phyloP scores from a whole-genome alignment of 305 asterid species.

The Striga hermonthica region DNA sequence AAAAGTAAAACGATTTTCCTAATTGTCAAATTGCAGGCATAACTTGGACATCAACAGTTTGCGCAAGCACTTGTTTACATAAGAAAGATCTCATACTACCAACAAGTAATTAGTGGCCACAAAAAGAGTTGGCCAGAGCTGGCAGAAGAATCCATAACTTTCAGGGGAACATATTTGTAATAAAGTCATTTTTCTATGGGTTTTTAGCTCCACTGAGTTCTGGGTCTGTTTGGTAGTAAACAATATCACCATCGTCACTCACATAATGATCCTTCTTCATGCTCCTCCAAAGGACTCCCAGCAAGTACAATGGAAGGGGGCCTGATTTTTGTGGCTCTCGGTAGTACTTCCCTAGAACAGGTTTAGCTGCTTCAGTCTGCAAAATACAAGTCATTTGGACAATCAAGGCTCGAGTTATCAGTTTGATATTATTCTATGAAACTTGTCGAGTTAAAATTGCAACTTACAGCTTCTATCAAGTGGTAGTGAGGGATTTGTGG shows the following conservation, averaged over 20 bases:
- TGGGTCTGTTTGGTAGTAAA: slow-evolving; percentile 73
- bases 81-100: too few species aligned
- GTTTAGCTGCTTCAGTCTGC: slow-evolving; percentile 87
- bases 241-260: slow-evolving; percentile 71
- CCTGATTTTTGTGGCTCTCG: slow-evolving; percentile 75
- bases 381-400: slow-evolving; percentile 2
- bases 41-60: too few species aligned
- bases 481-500: slow-evolving; percentile 94
- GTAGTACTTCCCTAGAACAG: slow-evolving; percentile 73
- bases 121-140: too few species aligned
- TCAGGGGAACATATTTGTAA: neutral
- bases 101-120: too few species aligned
- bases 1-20: too few species aligned
- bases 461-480: slow-evolving; percentile 64
- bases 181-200: slow-evolving; percentile 17
- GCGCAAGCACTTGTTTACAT: too few species aligned
- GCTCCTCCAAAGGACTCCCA: slow-evolving; percentile 59
- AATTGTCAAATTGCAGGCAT: too few species aligned
- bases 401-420: slow-evolving; percentile 7
- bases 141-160: too few species aligned
- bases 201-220: slow-evolving; percentile 35
- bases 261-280: slow-evolving; percentile 79
- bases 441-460: neutral
- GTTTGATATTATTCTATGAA: neutral
- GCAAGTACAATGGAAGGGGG: slow-evolving; percentile 61